phyloP scores from a whole-genome alignment of 352 stramenopile species.

The Plasmopara viticola region DNA sequence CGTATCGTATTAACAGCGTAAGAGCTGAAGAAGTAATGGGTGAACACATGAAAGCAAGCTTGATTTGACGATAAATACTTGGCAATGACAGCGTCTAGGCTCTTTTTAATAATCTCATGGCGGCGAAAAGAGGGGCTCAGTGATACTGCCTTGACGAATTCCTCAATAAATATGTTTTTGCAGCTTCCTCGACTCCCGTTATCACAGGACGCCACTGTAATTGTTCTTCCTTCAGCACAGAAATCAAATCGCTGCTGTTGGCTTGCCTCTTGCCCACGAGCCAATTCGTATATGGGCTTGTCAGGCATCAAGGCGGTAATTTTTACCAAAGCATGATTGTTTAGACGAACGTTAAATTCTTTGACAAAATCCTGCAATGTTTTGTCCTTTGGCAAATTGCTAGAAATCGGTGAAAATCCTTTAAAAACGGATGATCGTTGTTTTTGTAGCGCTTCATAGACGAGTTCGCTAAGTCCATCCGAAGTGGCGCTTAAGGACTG shows the following conservation, averaged over 20 bases:
- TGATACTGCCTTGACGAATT: conserved; percentile 60
- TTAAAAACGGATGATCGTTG: conserved; percentile 28
- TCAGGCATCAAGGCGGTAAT: conserved; percentile 16
- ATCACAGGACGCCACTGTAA: conserved; percentile 7
- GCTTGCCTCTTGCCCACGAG: conserved; percentile 26
- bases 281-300: conserved; percentile 25
- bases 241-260: conserved; percentile 37
- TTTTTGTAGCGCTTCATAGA: conserved; percentile 59
- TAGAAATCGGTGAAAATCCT: conserved; percentile 31
- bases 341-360: conserved; percentile 26
- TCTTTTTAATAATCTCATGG: conserved; percentile 59
- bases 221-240: conserved; percentile 13
- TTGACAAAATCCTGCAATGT: conserved; percentile 34
- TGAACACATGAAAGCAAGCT: background rate
- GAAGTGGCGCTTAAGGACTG: conserved; percentile 58
- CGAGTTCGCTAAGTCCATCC: conserved; percentile 63
- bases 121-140: conserved; percentile 43
- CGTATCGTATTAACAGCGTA: conserved; percentile 56
- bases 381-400: conserved; percentile 16
- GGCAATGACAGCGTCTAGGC: conserved; percentile 42
- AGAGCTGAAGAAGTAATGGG: conserved; percentile 27
- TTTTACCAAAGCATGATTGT: conserved; percentile 26
- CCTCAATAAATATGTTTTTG: conserved; percentile 72
- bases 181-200: conserved; percentile 32
- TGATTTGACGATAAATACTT: conserved; percentile 34